Conservation (phyloP, 352 stramenopile genomes). For the Phytophthora sp. region DNA sequence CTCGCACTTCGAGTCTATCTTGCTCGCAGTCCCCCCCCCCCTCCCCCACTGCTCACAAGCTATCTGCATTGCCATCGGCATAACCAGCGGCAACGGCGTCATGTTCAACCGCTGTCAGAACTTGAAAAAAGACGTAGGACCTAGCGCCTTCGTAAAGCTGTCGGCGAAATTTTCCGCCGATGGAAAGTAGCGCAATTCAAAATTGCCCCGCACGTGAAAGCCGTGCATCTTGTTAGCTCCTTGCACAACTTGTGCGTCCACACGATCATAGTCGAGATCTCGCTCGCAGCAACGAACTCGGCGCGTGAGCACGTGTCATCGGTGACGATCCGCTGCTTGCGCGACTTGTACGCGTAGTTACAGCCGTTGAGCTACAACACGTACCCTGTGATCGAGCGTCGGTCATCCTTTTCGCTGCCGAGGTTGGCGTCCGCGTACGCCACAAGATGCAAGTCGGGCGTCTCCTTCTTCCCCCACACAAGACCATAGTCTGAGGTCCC, state of each 20-base stretch:
- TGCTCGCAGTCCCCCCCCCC: too few relatives aligned
- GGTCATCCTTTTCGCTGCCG: conserved; percentile 1
- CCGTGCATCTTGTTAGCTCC: conserved; percentile 11
- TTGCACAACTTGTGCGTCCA: conserved; percentile 12
- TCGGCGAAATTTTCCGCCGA: too few relatives aligned
- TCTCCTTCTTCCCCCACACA: background rate
- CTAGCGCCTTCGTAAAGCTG: conserved; percentile 2
- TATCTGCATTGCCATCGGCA: background rate
- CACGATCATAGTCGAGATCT: conserved; percentile 2
- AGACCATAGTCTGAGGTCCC: conserved; percentile 2
- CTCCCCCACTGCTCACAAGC: background rate
- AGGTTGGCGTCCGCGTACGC: conserved; percentile 5
- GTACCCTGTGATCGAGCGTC: conserved; percentile 4
- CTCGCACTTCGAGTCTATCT: too few relatives aligned
- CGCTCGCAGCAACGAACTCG: conserved; percentile 15
- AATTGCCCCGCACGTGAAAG: too few relatives aligned
- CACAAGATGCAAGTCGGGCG: background rate
- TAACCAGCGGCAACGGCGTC: background rate
- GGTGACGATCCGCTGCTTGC: background rate
- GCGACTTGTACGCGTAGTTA: conserved; percentile 6
- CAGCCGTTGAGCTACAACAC: conserved; percentile 8
- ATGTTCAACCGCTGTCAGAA: conserved; percentile 6
- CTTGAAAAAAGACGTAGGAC: conserved; percentile 2
- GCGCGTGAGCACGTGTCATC: conserved; percentile 10
- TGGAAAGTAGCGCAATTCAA: too few relatives aligned